These are phyloP conservation scores for Pseudonitzschia pungens DNA, from an alignment of 108 stramenopile species.

Conservation along the genomic window DNA sequence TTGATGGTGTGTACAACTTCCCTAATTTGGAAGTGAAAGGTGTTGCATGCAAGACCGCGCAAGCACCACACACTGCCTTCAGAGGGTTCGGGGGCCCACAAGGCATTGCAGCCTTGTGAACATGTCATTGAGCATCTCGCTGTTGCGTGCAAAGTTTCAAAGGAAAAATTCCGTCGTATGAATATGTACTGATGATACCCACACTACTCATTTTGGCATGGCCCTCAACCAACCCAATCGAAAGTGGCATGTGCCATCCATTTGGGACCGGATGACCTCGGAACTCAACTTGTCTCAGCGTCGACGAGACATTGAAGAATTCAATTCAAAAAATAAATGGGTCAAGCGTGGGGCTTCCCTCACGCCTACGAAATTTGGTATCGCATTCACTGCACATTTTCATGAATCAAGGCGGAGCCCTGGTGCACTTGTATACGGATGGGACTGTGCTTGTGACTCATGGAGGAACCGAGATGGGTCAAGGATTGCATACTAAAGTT, in stretches of 20 bases:
- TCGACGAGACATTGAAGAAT: slow-evolving; percentile 61
- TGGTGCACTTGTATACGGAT: slow-evolving; percentile 92
- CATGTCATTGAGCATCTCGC: slow-evolving; percentile 93
- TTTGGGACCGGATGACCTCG: slow-evolving; percentile 68
- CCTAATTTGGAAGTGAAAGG: slow-evolving; percentile 80
- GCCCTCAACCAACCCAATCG: slow-evolving; percentile 59
- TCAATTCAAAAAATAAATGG: slow-evolving; percentile 85
- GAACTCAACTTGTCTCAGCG: slow-evolving; percentile 64
- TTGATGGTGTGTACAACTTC: slow-evolving; percentile 89
- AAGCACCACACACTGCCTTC: slow-evolving; percentile 92
- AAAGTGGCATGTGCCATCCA: slow-evolving; percentile 86
- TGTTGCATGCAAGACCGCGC: slow-evolving; percentile 85
- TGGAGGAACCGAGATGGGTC: slow-evolving; percentile 97
- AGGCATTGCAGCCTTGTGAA: slow-evolving; percentile 82
- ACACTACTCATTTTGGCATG: slow-evolving; percentile 88
- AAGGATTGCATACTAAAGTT: slow-evolving; percentile 94
- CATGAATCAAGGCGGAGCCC: slow-evolving; percentile 93
- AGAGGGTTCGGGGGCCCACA: slow-evolving; percentile 94
- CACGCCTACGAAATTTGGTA: slow-evolving; percentile 94
- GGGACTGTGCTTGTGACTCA: slow-evolving; percentile 92
- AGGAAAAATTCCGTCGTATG: slow-evolving; percentile 58
- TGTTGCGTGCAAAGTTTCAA: slow-evolving; percentile 50
- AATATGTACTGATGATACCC: slow-evolving; percentile 84
- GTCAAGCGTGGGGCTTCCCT: slow-evolving; percentile 83
- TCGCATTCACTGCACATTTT: slow-evolving; percentile 78